phyloP scores from a whole-genome alignment of 805 yeast species.

The Trichomonascus vanleenenianus region DNA sequence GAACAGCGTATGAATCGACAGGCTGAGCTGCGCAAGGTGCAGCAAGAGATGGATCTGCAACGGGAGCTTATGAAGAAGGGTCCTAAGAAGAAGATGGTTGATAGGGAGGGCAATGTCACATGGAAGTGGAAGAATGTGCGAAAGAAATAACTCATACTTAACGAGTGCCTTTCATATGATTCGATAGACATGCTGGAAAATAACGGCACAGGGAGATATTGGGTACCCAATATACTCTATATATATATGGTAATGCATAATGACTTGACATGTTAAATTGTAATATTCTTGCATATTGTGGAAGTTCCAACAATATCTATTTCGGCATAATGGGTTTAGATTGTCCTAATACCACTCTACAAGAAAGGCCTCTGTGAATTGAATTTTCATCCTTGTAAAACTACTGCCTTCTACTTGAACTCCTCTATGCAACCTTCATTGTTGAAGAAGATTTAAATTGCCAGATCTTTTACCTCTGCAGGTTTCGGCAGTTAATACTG shows the following conservation, averaged over 20 bases:
- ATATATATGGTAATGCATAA: conserved; percentile 2
- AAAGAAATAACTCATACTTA: conserved; percentile 21
- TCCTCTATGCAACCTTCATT: no score
- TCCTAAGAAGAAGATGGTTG: conserved; percentile 65
- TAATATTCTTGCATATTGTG: neutral
- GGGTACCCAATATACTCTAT: neutral
- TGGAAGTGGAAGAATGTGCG: conserved; percentile 75
- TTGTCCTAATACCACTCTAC: no score
- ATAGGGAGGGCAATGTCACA: conserved; percentile 54
- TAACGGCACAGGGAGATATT: neutral
- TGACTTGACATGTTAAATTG: conserved; percentile 10
- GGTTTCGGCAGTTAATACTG: no score
- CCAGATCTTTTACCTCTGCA: no score
- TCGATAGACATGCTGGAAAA: neutral
- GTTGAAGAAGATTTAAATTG: no score
- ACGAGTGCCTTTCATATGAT: neutral
- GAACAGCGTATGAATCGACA: conserved; percentile 65
- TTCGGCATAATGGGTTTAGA: no score
- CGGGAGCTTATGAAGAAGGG: conserved; percentile 90
- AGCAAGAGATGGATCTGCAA: conserved; percentile 66
- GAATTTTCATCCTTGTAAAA: no score
- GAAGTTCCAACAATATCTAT: neutral
- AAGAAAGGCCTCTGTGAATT: no score
- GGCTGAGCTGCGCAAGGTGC: conserved; percentile 56
- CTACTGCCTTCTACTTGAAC: no score